phyloP scores from a whole-genome alignment of 202 grass and related monocot species.

The Cymbopogon flexuosus region DNA sequence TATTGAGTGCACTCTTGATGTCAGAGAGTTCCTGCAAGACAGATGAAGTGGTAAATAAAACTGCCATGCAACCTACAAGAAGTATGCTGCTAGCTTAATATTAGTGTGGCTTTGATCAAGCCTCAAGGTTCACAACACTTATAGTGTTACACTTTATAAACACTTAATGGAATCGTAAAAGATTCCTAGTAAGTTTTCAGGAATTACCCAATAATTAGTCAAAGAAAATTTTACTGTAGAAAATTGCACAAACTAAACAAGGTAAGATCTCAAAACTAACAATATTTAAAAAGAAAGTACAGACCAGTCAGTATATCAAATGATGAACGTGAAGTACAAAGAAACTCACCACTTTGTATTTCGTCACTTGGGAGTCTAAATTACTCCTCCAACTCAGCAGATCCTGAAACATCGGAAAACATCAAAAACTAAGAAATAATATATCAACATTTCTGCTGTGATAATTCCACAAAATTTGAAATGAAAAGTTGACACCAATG shows the following conservation, averaged over 20 bases:
- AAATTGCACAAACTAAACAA: neutral
- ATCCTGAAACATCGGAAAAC: conserved; percentile 42
- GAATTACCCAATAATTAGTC: neutral
- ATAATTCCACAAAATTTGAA: neutral
- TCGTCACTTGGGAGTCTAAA: conserved; percentile 75
- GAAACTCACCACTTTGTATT: conserved; percentile 70
- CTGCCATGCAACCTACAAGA: neutral
- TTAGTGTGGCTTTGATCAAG: neutral
- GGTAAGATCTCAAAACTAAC: neutral
- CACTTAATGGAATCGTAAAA: neutral
- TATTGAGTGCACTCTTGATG: conserved; percentile 64
- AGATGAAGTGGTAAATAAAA: conserved; percentile 32
- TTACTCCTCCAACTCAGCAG: conserved; percentile 71
- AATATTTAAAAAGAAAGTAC: conserved; percentile 7
- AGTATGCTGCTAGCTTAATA: neutral
- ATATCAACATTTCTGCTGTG: conserved; percentile 4
- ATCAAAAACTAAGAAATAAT: neutral
- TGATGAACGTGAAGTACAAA: neutral
- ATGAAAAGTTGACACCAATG: neutral
- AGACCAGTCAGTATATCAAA: neutral
- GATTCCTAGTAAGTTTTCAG: neutral
- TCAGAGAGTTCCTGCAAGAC: conserved; percentile 64
- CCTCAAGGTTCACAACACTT: neutral
- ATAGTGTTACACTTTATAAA: neutral
- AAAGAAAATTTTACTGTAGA: neutral